Conservation (phyloP, 2,329 filamentous ascomycete species). For the Diplodia scrobiculata region DNA sequence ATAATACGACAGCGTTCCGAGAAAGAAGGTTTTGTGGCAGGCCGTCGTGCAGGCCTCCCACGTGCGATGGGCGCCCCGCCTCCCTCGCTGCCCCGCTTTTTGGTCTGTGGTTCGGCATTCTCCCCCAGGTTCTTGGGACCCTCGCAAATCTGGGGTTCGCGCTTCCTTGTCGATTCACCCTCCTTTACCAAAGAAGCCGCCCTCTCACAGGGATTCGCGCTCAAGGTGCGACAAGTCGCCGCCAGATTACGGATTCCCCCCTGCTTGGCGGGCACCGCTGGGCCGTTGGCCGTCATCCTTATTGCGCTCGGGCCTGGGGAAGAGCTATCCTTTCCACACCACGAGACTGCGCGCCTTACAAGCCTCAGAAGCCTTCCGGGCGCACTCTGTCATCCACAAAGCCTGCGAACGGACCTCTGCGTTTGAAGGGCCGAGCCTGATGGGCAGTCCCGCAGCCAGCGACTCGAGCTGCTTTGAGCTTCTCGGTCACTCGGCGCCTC, state of each 20-base stretch:
- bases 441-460: neutral
- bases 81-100: neutral
- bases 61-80: conserved; percentile 7
- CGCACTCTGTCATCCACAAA: neutral
- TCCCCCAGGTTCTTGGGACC: conserved; percentile 15
- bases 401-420: neutral
- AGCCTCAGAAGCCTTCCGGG: neutral
- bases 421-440: neutral
- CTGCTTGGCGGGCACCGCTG: conserved; percentile 4
- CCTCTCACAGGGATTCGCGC: neutral
- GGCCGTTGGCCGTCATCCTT: neutral
- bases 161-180: conserved; percentile 13
- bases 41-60: conserved; percentile 12
- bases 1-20: neutral
- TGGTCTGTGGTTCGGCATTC: neutral
- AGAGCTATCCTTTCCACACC: neutral
- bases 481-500: neutral
- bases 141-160: conserved; percentile 24
- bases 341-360: conserved; percentile 18
- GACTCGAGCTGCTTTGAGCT: neutral
- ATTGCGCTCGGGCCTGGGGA: neutral
- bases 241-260: conserved; percentile 9
- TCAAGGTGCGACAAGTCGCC: neutral
- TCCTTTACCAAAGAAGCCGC: neutral
- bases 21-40: conserved; percentile 17